phyloP scores from a whole-genome alignment of 2,329 filamentous ascomycete species.

The Ceratocystis cacaofunesta region DNA sequence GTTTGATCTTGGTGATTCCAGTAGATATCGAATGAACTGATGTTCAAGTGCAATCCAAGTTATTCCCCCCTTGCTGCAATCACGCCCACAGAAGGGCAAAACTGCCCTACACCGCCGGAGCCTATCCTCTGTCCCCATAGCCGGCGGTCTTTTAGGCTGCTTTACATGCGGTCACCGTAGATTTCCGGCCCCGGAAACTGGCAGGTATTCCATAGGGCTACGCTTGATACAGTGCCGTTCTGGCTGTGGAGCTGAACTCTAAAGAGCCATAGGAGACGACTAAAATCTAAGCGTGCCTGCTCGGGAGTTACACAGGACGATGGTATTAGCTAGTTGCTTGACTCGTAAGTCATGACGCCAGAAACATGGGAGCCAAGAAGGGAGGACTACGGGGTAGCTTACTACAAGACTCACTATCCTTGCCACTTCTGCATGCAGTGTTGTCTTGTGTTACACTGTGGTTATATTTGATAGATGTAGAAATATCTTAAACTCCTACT shows the following conservation, averaged over 20 bases:
- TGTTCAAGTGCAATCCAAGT: too few relatives aligned
- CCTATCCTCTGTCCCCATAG: neutral
- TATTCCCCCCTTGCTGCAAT: too few relatives aligned
- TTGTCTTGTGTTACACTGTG: too few relatives aligned
- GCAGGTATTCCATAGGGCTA: neutral
- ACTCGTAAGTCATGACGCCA: neutral
- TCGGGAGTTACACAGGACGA: neutral
- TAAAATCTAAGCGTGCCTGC: neutral
- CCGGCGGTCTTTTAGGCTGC: neutral
- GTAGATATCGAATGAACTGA: too few relatives aligned
- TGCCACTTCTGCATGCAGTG: too few relatives aligned
- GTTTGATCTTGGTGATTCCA: too few relatives aligned
- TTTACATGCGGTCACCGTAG: neutral
- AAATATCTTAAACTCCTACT: too few relatives aligned
- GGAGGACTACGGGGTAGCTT: neutral
- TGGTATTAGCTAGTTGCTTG: neutral
- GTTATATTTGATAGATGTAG: too few relatives aligned
- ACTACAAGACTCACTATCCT: neutral
- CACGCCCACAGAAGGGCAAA: too few relatives aligned
- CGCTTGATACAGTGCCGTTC: neutral
- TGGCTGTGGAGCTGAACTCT: neutral
- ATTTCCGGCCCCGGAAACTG: neutral
- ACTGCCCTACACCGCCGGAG: too few relatives aligned
- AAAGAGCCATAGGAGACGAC: neutral
- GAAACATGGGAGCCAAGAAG: too few relatives aligned